Conservation (phyloP, 2,329 filamentous ascomycete species). For the Tolypocladium inflatum region DNA sequence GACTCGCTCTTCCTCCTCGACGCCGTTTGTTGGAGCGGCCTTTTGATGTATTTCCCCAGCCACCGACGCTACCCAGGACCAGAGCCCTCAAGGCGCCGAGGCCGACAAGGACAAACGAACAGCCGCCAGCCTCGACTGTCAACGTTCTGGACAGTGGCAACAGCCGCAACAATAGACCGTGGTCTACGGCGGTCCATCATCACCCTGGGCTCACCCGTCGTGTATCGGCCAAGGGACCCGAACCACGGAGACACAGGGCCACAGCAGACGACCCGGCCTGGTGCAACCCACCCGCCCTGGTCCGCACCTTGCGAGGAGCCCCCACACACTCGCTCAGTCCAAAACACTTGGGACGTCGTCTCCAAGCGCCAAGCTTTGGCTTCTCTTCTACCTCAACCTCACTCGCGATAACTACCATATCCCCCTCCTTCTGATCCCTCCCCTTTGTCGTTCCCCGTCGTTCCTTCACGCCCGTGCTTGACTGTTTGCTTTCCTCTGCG, state of each 20-base stretch:
- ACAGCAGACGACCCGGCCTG: not conserved
- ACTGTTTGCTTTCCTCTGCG: not conserved
- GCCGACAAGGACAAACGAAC: not conserved
- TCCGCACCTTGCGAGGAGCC: not conserved
- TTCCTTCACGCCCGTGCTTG: not conserved
- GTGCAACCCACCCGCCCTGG: constrained; percentile 1
- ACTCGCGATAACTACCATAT: not conserved
- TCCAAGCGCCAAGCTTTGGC: not conserved
- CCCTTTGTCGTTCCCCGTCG: not conserved
- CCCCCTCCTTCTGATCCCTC: not conserved
- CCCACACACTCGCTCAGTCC: not conserved
- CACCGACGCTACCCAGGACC: not conserved
- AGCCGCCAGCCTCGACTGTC: not conserved
- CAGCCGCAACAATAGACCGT: not conserved
- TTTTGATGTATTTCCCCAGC: not conserved
- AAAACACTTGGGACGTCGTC: not conserved
- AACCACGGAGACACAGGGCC: not conserved
- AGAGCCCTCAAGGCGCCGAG: not conserved
- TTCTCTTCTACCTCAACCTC: not conserved
- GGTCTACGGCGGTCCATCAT: not conserved
- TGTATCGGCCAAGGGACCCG: not conserved
- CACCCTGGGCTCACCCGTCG: not conserved
- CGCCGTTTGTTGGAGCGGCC: not conserved
- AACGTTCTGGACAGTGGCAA: not conserved
- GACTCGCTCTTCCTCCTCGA: not conserved